A percentile compares a stretch with the other conserved stretches of the same genome.
Evolutionary conservation across 1,139 yeast species (phyloP).

Genomic region (Arxiozyma telluris): DNA sequence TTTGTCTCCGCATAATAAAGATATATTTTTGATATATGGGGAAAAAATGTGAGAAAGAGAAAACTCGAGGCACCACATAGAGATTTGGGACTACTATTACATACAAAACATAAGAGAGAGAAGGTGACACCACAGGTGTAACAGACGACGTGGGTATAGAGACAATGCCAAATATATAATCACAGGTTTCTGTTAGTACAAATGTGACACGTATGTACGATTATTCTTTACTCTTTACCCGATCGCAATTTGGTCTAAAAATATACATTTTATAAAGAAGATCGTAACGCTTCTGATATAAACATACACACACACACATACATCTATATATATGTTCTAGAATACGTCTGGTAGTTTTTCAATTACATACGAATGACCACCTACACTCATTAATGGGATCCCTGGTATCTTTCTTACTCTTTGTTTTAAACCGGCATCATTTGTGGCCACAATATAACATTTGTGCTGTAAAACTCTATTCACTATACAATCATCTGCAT

Average conservation of each 20-base stretch:
- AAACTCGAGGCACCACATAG: no score
- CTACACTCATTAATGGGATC: slow-evolving; percentile 93
- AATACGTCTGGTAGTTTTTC: slow-evolving; percentile 94
- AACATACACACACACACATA: not conserved
- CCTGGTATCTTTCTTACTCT: slow-evolving; percentile 95
- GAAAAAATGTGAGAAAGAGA: not conserved
- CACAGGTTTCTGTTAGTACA: no score
- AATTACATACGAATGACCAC: slow-evolving; percentile 82
- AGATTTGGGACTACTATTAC: no score
- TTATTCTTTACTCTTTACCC: no score
- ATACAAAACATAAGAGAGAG: no score
- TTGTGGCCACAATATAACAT: slow-evolving; percentile 94
- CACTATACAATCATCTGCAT: slow-evolving; percentile 96
- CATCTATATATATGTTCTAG: slow-evolving; percentile 28
- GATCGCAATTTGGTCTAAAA: no score
- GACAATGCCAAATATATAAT: no score
- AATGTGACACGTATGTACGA: no score
- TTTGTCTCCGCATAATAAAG: no score
- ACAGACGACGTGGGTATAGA: no score
- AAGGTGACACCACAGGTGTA: no score
- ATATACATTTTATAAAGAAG: no score
- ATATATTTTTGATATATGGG: not conserved
- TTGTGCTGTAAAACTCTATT: slow-evolving; percentile 90
- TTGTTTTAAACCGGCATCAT: slow-evolving; percentile 95
- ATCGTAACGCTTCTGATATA: not conserved